Conservation (phyloP, 129 eudicot genomes). For the Chrysanthemum makinoi region DNA sequence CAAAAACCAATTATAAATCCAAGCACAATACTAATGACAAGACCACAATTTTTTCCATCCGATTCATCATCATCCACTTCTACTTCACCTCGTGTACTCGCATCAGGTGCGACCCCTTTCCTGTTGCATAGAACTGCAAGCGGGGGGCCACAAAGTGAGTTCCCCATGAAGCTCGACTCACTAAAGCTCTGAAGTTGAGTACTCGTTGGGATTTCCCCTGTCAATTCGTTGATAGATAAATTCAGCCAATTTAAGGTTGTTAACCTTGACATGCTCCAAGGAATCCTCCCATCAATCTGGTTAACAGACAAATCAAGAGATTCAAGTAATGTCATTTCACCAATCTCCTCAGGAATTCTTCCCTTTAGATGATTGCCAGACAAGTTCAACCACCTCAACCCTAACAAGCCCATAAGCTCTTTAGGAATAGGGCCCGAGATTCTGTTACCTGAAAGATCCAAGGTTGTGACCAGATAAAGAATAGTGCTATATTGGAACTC, state of each 20-base stretch:
- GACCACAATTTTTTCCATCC: conserved; percentile 20
- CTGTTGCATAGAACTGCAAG: conserved; percentile 10
- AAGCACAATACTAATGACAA: conserved; percentile 25
- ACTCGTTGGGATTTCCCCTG: conserved; percentile 24
- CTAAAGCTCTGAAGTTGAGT: conserved; percentile 32
- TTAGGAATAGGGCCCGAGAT: conserved; percentile 30
- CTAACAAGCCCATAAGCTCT: conserved; percentile 21
- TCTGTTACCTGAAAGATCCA: conserved; percentile 42
- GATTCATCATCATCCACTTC: conserved; percentile 5
- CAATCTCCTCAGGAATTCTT: conserved; percentile 37
- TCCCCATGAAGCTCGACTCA: conserved; percentile 11
- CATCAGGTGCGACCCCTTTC: not conserved
- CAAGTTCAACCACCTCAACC: conserved; percentile 32
- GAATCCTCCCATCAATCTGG: conserved; percentile 26
- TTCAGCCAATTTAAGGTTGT: conserved; percentile 27
- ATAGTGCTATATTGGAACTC: conserved; percentile 20
- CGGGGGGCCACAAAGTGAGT: conserved; percentile 27
- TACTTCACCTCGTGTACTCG: not conserved
- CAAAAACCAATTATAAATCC: conserved; percentile 38
- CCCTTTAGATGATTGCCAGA: conserved; percentile 36
- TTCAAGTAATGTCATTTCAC: conserved; percentile 40
- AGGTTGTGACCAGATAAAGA: conserved; percentile 24
- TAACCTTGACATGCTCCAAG: conserved; percentile 20
- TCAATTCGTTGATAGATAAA: conserved; percentile 41
- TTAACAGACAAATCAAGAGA: conserved; percentile 39